These are phyloP conservation scores for Microdochium nivale DNA, from an alignment of 2,329 filamentous ascomycete genomes.

Conservation along the genomic window DNA sequence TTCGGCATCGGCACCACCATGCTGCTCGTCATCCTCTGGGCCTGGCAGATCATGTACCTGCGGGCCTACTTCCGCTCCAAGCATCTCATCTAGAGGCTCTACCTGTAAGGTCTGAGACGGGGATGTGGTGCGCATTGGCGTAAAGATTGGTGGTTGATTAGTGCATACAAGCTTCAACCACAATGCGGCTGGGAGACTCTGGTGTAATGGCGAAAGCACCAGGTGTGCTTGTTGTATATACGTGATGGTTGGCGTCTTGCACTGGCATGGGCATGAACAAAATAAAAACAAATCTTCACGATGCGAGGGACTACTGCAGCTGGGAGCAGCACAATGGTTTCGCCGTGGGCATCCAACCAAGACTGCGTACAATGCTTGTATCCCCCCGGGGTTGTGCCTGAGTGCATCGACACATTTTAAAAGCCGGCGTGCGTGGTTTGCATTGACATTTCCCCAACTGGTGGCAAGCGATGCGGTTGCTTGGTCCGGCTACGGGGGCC, in stretches of 20 bases:
- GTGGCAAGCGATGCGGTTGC: too few relatives aligned
- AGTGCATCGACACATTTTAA: too few relatives aligned
- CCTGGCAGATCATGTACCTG: conserved; percentile 96
- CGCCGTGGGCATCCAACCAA: too few relatives aligned
- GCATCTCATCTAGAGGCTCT: conserved; percentile 19
- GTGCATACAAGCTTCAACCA: too few relatives aligned
- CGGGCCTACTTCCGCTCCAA: conserved; percentile 84
- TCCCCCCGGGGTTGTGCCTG: too few relatives aligned
- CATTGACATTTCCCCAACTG: too few relatives aligned
- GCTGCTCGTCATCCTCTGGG: conserved; percentile 80
- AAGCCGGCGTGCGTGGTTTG: too few relatives aligned
- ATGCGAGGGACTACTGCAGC: too few relatives aligned
- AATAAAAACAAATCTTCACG: too few relatives aligned
- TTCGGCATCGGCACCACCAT: conserved; percentile 93
- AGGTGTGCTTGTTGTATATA: not conserved
- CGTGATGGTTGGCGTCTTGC: not conserved
- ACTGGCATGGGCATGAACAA: not conserved
- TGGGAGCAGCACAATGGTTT: too few relatives aligned
- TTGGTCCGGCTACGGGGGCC: not conserved
- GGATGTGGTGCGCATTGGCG: not conserved
- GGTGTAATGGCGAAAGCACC: not conserved
- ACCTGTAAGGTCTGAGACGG: not conserved
- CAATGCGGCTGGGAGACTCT: too few relatives aligned
- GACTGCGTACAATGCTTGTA: too few relatives aligned
- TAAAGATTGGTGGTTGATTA: not conserved